Evolutionary conservation across 345 rosid species (phyloP).

Genomic region (Anacardium occidentale): DNA sequence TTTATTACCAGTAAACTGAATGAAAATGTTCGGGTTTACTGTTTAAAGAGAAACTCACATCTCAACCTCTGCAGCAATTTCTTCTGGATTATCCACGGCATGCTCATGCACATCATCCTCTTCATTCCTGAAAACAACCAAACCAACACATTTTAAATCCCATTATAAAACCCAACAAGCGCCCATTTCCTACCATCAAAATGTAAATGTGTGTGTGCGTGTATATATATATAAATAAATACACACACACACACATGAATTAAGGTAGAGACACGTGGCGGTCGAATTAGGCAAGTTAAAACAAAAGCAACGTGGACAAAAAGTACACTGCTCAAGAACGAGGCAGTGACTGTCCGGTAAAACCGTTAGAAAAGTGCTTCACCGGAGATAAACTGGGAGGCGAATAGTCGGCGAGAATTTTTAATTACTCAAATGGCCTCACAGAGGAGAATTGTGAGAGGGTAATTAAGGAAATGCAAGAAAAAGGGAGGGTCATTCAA

Average conservation of each 20-base stretch:
- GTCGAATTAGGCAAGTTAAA: not conserved
- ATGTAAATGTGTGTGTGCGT: too few species aligned
- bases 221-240: too few species aligned
- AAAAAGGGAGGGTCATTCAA: not conserved
- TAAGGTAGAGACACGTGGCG: constrained; percentile 17
- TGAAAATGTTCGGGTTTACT: not conserved
- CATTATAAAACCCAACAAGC: not conserved
- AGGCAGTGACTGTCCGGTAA: constrained; percentile 21
- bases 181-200: not conserved
- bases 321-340: constrained; percentile 37
- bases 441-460: not conserved
- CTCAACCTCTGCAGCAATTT: constrained; percentile 55
- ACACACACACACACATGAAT: too few species aligned
- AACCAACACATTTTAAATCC: not conserved
- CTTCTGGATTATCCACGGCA: constrained; percentile 73
- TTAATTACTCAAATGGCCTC: constrained; percentile 27
- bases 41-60: constrained; percentile 39
- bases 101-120: constrained; percentile 46
- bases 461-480: constrained; percentile 6
- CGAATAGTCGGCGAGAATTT: constrained; percentile 20
- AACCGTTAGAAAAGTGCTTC: constrained; percentile 36
- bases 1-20: not conserved
- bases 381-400: constrained; percentile 14
- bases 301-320: not conserved
- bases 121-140: constrained; percentile 24